These are phyloP conservation scores for Eustoma russellianum DNA, from an alignment of 257 asterid species.

Conservation along the genomic window DNA sequence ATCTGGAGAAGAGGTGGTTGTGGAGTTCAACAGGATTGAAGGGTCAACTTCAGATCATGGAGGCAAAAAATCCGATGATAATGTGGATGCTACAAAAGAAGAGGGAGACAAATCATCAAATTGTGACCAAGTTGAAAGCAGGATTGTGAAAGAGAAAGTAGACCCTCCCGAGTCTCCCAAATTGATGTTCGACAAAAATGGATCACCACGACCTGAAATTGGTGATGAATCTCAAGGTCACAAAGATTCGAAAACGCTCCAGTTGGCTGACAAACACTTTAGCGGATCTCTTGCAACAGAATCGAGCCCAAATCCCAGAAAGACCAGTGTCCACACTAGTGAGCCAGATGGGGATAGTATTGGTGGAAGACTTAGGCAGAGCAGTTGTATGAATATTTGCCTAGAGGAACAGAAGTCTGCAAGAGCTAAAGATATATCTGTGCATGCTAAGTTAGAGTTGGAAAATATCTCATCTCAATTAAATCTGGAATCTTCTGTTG, in stretches of 20 bases:
- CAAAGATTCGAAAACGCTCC: slow-evolving; percentile 11
- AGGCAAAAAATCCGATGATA: slow-evolving; percentile 3
- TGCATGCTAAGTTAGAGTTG: slow-evolving; percentile 1
- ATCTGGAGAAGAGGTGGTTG: slow-evolving; percentile 19
- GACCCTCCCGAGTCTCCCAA: not conserved
- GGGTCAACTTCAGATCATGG: slow-evolving; percentile 10
- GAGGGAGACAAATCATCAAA: not conserved
- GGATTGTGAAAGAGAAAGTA: slow-evolving; percentile 1
- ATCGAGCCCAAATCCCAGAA: slow-evolving; percentile 21
- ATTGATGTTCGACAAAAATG: not conserved
- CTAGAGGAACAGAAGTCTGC: not conserved
- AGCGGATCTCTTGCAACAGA: slow-evolving; percentile 15
- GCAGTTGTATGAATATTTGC: slow-evolving; percentile 12
- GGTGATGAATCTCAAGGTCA: slow-evolving; percentile 5
- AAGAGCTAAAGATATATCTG: not conserved
- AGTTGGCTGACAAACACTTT: slow-evolving; percentile 6
- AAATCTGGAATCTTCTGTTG: not conserved
- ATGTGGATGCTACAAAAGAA: not conserved
- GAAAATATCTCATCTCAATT: not conserved
- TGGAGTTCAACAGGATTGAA: slow-evolving; percentile 6
- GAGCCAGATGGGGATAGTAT: slow-evolving; percentile 34
- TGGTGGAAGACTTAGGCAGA: slow-evolving; percentile 49
- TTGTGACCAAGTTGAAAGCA: not conserved
- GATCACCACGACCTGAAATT: slow-evolving; percentile 15
- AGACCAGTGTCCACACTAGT: slow-evolving; percentile 19